Conservation (phyloP, 768 basidiomycete species). For the Amanita rubescens region DNA sequence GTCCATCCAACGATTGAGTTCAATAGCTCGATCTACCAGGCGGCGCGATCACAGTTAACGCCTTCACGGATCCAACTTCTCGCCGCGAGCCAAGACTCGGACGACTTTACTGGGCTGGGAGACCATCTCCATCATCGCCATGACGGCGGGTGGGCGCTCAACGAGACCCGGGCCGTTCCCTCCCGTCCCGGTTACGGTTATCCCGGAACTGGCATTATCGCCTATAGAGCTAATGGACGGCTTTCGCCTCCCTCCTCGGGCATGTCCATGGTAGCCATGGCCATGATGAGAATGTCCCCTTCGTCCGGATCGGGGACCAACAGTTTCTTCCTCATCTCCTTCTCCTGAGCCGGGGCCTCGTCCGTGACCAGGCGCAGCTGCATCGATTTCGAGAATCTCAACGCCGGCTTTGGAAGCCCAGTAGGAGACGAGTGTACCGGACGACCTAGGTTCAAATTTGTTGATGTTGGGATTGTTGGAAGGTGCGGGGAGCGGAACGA, state of each 20-base stretch:
- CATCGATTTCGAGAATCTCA: constrained; percentile 45
- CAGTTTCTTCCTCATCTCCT: constrained; percentile 14
- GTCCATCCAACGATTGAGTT: too few species aligned
- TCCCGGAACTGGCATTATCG: too few species aligned
- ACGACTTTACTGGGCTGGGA: constrained; percentile 70
- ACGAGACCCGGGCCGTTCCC: constrained; percentile 37
- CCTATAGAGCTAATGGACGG: not conserved
- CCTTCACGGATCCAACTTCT: constrained; percentile 61
- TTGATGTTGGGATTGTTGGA: constrained; percentile 34
- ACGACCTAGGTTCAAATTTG: constrained; percentile 58
- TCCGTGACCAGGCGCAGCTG: constrained; percentile 30
- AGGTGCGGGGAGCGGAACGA: constrained; percentile 59
- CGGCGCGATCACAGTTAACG: too few species aligned
- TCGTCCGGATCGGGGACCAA: not conserved
- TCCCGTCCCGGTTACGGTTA: too few species aligned
- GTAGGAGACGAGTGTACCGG: constrained; percentile 51
- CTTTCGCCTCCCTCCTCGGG: constrained; percentile 16
- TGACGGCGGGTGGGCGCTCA: constrained; percentile 69
- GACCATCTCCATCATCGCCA: constrained; percentile 77
- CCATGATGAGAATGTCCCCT: constrained; percentile 9
- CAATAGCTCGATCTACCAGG: too few species aligned
- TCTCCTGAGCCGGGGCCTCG: constrained; percentile 24
- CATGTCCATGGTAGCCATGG: constrained; percentile 9
- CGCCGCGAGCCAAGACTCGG: constrained; percentile 74
- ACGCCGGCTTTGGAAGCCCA: constrained; percentile 68